Base-by-base conservation (phyloP, 192 early-diverging fungal species). In the Linnemannia elongata region DNA sequence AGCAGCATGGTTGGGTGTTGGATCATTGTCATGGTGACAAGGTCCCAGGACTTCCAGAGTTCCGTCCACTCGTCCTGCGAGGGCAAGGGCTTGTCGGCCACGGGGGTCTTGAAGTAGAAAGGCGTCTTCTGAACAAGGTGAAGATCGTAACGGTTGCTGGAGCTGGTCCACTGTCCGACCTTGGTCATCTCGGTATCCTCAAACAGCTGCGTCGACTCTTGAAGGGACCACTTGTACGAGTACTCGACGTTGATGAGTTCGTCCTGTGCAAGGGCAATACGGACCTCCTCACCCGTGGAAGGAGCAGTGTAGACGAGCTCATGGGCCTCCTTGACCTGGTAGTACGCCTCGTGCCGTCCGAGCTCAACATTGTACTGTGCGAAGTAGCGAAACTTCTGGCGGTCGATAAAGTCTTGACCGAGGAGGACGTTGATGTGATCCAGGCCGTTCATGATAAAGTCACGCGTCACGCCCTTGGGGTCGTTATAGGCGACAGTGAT, bases 161-260 rank as follows among this genome's bases (percentile, higher is more conserved):
- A 33, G 72, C 94, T 93, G 12, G 81, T 80, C 93, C 94, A 96
- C 55, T 85, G 79, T 9, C 90, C 88, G 18, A 88, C 69, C 55
- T 91, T 79, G 18, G 73, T 72, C 41, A 96, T 87, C 4, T 91
- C 90, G 30, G 89, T 80, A 15, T 83, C 52, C 35, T 88, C 74
- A 24, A 95, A 87, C 13, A 97, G 88, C 9, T 82, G 66, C 6
- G 85, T 75, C 4, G 93, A 90, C 72, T 96, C 96, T 4, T 63
- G 77, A 2, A 75, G 54, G 24, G 90, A 91, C 80, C 95, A 98
- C 90, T 99, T 99, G 93, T 96, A 94, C 2, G 95, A 95, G 76
- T 96, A 96, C 87, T 98, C 98, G 60, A 99, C 88, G 83, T 96
- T 95, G 77, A 99, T 96, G 18, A 96, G 88, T 82, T 99, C 98